A percentile compares a stretch with the other conserved stretches of the same genome.
These are phyloP conservation scores for Beauveria bassiana DNA, from an alignment of 2,329 filamentous ascomycete species.

Conservation along the genomic window DNA sequence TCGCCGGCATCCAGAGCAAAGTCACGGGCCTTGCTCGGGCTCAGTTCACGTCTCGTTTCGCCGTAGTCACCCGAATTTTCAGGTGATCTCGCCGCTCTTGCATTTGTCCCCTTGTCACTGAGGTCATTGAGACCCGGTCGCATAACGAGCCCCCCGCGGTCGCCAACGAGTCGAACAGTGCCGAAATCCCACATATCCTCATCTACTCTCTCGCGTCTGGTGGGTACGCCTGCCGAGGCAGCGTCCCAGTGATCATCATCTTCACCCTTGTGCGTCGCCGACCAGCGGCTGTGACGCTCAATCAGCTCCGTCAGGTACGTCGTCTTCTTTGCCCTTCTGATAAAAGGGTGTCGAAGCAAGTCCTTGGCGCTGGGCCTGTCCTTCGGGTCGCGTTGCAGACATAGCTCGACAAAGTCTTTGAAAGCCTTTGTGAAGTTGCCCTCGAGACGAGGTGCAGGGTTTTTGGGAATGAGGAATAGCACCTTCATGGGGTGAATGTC, in stretches of 20 bases:
- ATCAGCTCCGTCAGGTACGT: slow-evolving; percentile 96
- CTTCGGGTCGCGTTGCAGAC: slow-evolving; percentile 79
- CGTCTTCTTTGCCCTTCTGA: slow-evolving; percentile 86
- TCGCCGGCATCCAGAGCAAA: slow-evolving; percentile 38
- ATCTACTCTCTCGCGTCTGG: slow-evolving; percentile 50
- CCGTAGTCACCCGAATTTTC: slow-evolving; percentile 44
- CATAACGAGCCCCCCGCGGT: slow-evolving; percentile 48
- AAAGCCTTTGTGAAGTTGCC: slow-evolving; percentile 76
- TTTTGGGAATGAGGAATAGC: slow-evolving; percentile 91
- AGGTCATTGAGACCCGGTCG: slow-evolving; percentile 58
- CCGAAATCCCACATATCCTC: slow-evolving; percentile 99
- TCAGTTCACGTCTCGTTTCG: slow-evolving; percentile 42
- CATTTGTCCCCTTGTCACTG: slow-evolving; percentile 76
- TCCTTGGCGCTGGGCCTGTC: slow-evolving; percentile 84
- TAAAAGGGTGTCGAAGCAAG: slow-evolving; percentile 80
- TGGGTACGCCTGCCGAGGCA: slow-evolving; percentile 42
- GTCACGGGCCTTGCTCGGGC: slow-evolving; percentile 44
- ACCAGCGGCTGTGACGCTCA: slow-evolving; percentile 82
- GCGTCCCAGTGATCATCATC: slow-evolving; percentile 55
- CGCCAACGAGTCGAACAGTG: slow-evolving; percentile 75
- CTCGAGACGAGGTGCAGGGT: slow-evolving; percentile 72
- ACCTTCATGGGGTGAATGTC: slow-evolving; percentile 99
- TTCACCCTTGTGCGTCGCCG: slow-evolving; percentile 66
- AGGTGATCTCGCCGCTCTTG: slow-evolving; percentile 50
- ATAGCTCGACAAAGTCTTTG: slow-evolving; percentile 78